Evolutionary conservation across 306 rosid genomes (phyloP).

Genomic region (Dryas drummondii): DNA sequence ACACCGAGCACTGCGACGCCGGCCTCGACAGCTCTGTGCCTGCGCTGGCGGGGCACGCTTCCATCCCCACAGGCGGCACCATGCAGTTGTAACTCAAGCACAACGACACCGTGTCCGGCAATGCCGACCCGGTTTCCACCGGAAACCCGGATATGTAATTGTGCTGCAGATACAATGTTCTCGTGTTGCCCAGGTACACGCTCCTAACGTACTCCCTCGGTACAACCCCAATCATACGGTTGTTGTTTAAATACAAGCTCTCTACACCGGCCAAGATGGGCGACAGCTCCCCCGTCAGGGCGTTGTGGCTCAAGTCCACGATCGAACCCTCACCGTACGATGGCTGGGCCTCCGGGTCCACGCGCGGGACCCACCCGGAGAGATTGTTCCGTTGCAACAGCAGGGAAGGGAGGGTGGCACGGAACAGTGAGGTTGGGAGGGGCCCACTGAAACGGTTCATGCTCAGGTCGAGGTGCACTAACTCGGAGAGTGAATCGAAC

Average conservation of each 20-base stretch:
- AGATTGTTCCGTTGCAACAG: conserved; percentile 68
- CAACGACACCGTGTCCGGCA: conserved; percentile 65
- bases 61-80: conserved; percentile 43
- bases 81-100: conserved; percentile 73
- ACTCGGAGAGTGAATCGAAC: conserved; percentile 42
- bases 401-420: conserved; percentile 44
- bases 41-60: conserved; percentile 54
- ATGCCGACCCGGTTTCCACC: conserved; percentile 16
- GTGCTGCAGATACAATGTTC: conserved; percentile 69
- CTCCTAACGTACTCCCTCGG: conserved; percentile 63
- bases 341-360: conserved; percentile 9
- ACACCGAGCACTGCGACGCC: conserved; percentile 47
- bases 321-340: conserved; percentile 51
- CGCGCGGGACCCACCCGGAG: conserved; percentile 50
- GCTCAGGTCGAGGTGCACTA: conserved; percentile 60
- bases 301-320: conserved; percentile 72
- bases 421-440: conserved; percentile 55
- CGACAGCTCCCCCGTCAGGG: conserved; percentile 47
- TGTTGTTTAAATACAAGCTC: conserved; percentile 63
- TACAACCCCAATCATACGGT: conserved; percentile 53
- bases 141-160: conserved; percentile 52
- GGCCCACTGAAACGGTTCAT: conserved; percentile 58
- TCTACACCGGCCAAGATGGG: conserved; percentile 52
- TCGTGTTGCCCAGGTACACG: conserved; percentile 55
- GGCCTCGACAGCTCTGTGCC: conserved; percentile 56